Evolutionary conservation across 2,329 filamentous ascomycete species (phyloP).

Genomic region (Diplodia mutila): DNA sequence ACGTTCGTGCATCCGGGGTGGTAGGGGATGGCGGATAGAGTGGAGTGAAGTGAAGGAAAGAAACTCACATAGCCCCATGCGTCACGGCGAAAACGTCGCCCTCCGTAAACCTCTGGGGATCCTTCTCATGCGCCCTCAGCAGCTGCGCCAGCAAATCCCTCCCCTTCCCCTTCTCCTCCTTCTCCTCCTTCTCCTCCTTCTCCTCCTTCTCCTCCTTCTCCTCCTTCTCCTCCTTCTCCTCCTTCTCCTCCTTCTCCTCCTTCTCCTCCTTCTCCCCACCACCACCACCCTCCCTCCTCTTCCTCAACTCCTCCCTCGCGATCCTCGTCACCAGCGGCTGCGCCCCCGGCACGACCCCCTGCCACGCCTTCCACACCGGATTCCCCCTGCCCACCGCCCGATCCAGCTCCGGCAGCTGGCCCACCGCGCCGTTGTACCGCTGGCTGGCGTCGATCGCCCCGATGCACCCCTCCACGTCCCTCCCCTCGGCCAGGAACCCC

Average conservation of each 20-base stretch:
- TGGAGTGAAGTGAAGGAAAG: too few species aligned
- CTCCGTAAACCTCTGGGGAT: slow-evolving; percentile 5
- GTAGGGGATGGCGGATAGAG: too few species aligned
- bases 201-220: too few species aligned
- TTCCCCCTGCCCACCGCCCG: slow-evolving; percentile 1
- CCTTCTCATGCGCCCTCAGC: slow-evolving; percentile 11
- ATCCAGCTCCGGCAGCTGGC: slow-evolving; percentile 26
- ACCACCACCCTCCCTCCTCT: background rate
- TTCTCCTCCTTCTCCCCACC: slow-evolving; percentile 6
- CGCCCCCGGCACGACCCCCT: background rate
- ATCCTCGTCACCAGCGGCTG: slow-evolving; percentile 18
- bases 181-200: too few species aligned
- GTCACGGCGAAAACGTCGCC: slow-evolving; percentile 21
- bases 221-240: too few species aligned
- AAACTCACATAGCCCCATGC: slow-evolving; percentile 20
- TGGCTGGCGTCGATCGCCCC: slow-evolving; percentile 28
- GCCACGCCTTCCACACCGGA: background rate
- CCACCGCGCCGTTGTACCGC: slow-evolving; percentile 36
- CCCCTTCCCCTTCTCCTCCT: too few species aligned
- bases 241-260: too few species aligned
- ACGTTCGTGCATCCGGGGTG: too few species aligned
- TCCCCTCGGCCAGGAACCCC: slow-evolving; percentile 28
- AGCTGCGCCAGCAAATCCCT: background rate
- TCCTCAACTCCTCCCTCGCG: slow-evolving; percentile 15
- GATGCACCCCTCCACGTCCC: slow-evolving; percentile 29